Conservation (phyloP, 352 stramenopile species). For the Albugo laibachii region DNA sequence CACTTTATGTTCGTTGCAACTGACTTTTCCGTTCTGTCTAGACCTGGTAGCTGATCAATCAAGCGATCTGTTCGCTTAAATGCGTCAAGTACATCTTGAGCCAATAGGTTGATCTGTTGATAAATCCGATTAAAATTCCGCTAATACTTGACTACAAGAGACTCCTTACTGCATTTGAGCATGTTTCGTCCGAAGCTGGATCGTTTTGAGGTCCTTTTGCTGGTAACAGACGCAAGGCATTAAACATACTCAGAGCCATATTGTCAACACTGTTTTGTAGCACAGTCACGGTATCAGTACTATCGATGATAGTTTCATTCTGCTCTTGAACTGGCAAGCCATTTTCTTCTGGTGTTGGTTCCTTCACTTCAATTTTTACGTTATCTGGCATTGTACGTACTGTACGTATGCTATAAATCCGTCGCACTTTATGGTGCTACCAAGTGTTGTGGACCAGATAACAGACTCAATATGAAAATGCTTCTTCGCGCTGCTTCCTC, state of each 20-base stretch:
- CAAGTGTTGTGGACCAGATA: too few species aligned
- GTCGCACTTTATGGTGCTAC: too few species aligned
- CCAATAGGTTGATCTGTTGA: conserved; percentile 48
- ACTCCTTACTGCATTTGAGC: neutral
- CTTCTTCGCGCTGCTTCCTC: too few species aligned
- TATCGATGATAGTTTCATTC: conserved; percentile 11
- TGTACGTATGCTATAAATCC: too few species aligned
- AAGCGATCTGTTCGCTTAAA: conserved; percentile 59
- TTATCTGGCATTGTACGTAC: too few species aligned
- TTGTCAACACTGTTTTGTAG: conserved; percentile 74
- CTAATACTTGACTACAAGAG: neutral
- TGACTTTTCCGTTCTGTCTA: conserved; percentile 64
- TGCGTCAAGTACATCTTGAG: conserved; percentile 53
- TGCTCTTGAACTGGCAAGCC: conserved; percentile 1
- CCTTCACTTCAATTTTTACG: too few species aligned
- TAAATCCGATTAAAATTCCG: neutral
- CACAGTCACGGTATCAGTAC: conserved; percentile 58
- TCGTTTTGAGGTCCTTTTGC: conserved; percentile 9
- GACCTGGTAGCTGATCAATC: conserved; percentile 58
- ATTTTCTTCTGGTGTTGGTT: too few species aligned
- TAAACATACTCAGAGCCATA: conserved; percentile 78
- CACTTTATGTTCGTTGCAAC: neutral
- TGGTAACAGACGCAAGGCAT: conserved; percentile 56
- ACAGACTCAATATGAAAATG: too few species aligned
- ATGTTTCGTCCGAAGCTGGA: conserved; percentile 1